A percentile compares a stretch with the other conserved stretches of the same genome.
phyloP scores from a whole-genome alignment of 106 monocot genomes.

The Acanthochlamys bracteata region DNA sequence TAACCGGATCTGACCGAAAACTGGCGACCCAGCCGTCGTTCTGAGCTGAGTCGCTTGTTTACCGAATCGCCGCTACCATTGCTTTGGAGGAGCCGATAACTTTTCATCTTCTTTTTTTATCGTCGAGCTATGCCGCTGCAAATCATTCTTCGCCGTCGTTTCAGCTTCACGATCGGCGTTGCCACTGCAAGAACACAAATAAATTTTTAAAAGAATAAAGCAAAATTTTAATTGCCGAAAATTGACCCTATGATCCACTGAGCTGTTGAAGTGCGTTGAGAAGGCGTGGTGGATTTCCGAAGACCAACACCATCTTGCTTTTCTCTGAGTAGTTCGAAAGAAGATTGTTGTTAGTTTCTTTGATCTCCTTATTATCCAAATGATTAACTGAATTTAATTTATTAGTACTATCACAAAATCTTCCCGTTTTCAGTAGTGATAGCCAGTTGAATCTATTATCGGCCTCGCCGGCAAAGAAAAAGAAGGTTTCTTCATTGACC shows the following conservation, averaged over 20 bases:
- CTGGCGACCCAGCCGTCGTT: too few species aligned
- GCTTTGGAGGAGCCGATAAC: too few species aligned
- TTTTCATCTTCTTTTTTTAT: too few species aligned
- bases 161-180: conserved; percentile 63
- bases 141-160: too few species aligned
- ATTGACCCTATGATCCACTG: conserved; percentile 70
- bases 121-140: too few species aligned
- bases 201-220: background rate
- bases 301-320: conserved; percentile 80
- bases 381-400: too few species aligned
- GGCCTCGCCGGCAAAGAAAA: conserved; percentile 36
- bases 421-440: background rate
- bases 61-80: too few species aligned
- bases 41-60: too few species aligned
- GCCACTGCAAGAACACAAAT: conserved; percentile 45
- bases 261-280: conserved; percentile 68
- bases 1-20: too few species aligned
- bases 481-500: background rate
- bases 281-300: conserved; percentile 78
- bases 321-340: conserved; percentile 23
- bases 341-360: conserved; percentile 25
- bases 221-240: too few species aligned
- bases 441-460: conserved; percentile 1
- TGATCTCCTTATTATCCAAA: background rate
- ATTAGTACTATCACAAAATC: conserved; percentile 4